Conservation (phyloP, 768 basidiomycete species). For the Rubroboletus pulcherrimus region DNA sequence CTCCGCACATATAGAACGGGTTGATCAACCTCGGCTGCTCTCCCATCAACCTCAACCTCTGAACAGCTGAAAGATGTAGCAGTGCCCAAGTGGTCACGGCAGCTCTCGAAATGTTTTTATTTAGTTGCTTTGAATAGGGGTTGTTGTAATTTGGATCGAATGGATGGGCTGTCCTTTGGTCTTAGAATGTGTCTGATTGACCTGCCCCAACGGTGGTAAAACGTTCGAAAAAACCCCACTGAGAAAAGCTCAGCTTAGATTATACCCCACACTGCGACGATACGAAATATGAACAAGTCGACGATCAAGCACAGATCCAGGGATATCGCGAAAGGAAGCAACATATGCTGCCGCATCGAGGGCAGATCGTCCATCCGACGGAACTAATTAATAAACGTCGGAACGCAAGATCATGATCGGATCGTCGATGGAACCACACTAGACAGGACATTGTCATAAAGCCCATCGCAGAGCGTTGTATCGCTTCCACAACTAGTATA, state of each 20-base stretch:
- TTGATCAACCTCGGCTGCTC: slow-evolving; percentile 11
- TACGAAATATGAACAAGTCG: neutral
- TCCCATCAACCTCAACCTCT: slow-evolving; percentile 4
- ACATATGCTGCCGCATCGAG: neutral
- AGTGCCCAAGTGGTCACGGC: too few relatives aligned
- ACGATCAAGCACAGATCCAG: neutral
- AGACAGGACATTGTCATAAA: too few relatives aligned
- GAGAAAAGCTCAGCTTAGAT: neutral
- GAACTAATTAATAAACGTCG: neutral
- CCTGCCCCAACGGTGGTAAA: neutral
- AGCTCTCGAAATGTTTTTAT: too few relatives aligned
- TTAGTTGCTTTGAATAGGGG: too few relatives aligned
- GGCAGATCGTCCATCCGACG: neutral
- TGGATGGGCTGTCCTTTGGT: too few relatives aligned
- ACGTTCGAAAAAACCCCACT: neutral
- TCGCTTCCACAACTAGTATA: too few relatives aligned
- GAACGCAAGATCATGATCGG: too few relatives aligned
- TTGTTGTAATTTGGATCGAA: too few relatives aligned
- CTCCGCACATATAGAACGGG: slow-evolving; percentile 2
- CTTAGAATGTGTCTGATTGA: too few relatives aligned
- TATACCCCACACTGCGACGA: neutral
- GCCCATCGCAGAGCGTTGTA: too few relatives aligned
- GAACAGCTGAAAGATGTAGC: neutral
- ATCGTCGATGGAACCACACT: too few relatives aligned
- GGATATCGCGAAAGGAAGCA: neutral